These are phyloP conservation scores for Solanum lignicaule DNA, from an alignment of 257 asterid species.

Conservation along the genomic window DNA sequence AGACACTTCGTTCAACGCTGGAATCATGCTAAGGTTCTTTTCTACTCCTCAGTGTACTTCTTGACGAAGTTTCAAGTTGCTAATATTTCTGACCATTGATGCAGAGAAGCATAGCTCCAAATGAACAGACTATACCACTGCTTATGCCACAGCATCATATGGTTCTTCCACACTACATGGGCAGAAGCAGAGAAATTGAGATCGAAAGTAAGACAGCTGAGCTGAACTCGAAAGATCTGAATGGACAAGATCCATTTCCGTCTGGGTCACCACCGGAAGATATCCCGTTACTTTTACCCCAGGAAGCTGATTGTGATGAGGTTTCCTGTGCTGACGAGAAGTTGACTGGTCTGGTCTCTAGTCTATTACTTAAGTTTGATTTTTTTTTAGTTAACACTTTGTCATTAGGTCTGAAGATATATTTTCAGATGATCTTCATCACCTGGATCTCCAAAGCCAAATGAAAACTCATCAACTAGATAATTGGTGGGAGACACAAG, in stretches of 20 bases:
- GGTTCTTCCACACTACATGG: constrained; percentile 98
- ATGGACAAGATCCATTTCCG: constrained; percentile 40
- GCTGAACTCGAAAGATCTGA: constrained; percentile 17
- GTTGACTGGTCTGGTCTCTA: constrained; percentile 17
- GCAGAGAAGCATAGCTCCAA: constrained; percentile 88
- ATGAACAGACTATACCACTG: constrained; percentile 76
- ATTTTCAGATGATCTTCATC: constrained; percentile 11
- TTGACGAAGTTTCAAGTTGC: constrained; percentile 5
- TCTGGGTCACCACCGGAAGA: constrained; percentile 63
- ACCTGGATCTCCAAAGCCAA: constrained; percentile 8
- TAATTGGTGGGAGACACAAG: constrained; percentile 47
- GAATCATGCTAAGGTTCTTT: constrained; percentile 91
- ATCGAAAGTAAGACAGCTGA: constrained; percentile 27
- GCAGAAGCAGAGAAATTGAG: constrained; percentile 47
- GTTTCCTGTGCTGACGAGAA: constrained; percentile 20
- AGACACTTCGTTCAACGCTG: constrained; percentile 96
- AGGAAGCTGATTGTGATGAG: constrained; percentile 48
- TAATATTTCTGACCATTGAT: constrained; percentile 14
- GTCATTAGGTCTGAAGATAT: constrained; percentile 4
- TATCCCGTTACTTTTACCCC: constrained; percentile 86
- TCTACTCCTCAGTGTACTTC: constrained; percentile 2
- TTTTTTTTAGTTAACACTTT: constrained; percentile 1
- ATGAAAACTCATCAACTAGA: constrained; percentile 13
- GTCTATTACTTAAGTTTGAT: constrained; percentile 10
- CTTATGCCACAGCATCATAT: constrained; percentile 96